phyloP scores from a whole-genome alignment of 257 asterid genomes.

The Eucommia ulmoides region DNA sequence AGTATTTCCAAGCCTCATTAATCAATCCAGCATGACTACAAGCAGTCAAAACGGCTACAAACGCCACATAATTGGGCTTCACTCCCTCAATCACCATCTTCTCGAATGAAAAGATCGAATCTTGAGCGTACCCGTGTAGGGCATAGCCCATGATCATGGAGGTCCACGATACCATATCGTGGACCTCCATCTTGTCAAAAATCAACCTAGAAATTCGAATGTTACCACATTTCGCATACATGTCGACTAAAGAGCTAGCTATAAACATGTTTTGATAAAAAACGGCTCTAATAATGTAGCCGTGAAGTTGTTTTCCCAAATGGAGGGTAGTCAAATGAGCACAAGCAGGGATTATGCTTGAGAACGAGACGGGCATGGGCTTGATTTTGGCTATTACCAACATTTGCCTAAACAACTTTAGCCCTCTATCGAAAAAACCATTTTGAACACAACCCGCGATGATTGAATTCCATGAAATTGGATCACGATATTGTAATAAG shows the following conservation, averaged over 20 bases:
- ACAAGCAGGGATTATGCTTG: conserved; percentile 89
- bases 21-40: conserved; percentile 93
- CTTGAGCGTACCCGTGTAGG: conserved; percentile 52
- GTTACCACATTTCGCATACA: conserved; percentile 92
- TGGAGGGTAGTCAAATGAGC: conserved; percentile 53
- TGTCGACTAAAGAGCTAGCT: conserved; percentile 74
- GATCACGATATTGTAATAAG: conserved; percentile 39
- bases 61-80: conserved; percentile 50
- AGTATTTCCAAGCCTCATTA: conserved; percentile 59
- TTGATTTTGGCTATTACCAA: conserved; percentile 31
- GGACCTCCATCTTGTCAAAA: conserved; percentile 52
- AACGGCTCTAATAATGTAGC: conserved; percentile 43
- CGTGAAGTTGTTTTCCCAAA: conserved; percentile 86
- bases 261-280: conserved; percentile 50
- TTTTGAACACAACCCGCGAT: conserved; percentile 78
- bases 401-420: conserved; percentile 66
- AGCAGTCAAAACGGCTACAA: conserved; percentile 74
- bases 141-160: conserved; percentile 93
- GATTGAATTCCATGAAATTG: conserved; percentile 71
- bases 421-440: conserved; percentile 61
- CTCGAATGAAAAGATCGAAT: conserved; percentile 49
- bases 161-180: conserved; percentile 73
- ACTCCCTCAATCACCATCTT: conserved; percentile 55
- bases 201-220: conserved; percentile 43
- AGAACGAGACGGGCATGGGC: conserved; percentile 69